Percentiles rank a stretch among this genome's conserved stretches.
Conservation (phyloP, 108 stramenopile genomes). For the Schizochytrium sp. region DNA sequence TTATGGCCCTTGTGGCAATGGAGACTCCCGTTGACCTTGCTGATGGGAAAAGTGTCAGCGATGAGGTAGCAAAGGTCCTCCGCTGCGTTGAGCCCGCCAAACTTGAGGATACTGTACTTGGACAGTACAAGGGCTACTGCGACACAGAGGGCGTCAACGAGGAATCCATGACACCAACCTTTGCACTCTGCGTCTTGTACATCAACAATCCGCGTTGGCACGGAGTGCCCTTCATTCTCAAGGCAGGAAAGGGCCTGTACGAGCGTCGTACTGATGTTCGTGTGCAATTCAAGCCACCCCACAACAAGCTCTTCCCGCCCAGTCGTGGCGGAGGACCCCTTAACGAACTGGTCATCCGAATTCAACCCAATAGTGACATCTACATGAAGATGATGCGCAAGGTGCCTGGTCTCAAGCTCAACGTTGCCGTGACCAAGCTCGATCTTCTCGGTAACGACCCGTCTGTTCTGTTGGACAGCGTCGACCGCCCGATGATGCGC, state of each 20-base stretch:
- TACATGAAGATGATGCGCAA: slow-evolving; percentile 83
- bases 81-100: slow-evolving; percentile 84
- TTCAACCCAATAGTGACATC: slow-evolving; percentile 89
- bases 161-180: slow-evolving; percentile 91
- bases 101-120: slow-evolving; percentile 88
- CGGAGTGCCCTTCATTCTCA: slow-evolving; percentile 96
- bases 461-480: slow-evolving; percentile 24
- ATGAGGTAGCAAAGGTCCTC: slow-evolving; percentile 92
- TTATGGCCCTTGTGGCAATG: slow-evolving; percentile 75
- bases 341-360: slow-evolving; percentile 94
- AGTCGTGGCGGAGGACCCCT: slow-evolving; percentile 76
- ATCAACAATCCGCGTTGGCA: slow-evolving; percentile 95
- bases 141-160: slow-evolving; percentile 77
- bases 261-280: slow-evolving; percentile 96
- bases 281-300: slow-evolving; percentile 89
- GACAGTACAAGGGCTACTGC: slow-evolving; percentile 93
- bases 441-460: slow-evolving; percentile 34
- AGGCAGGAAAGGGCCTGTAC: slow-evolving; percentile 95
- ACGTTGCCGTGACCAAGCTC: slow-evolving; percentile 47
- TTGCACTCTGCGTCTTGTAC: slow-evolving; percentile 84
- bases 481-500: slow-evolving; percentile 40
- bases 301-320: slow-evolving; percentile 80
- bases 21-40: slow-evolving; percentile 70
- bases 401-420: slow-evolving; percentile 70
- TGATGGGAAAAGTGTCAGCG: slow-evolving; percentile 84